These are phyloP conservation scores for Talaromyces borbonicus DNA, from an alignment of 495 filamentous ascomycete genomes.

Conservation along the genomic window DNA sequence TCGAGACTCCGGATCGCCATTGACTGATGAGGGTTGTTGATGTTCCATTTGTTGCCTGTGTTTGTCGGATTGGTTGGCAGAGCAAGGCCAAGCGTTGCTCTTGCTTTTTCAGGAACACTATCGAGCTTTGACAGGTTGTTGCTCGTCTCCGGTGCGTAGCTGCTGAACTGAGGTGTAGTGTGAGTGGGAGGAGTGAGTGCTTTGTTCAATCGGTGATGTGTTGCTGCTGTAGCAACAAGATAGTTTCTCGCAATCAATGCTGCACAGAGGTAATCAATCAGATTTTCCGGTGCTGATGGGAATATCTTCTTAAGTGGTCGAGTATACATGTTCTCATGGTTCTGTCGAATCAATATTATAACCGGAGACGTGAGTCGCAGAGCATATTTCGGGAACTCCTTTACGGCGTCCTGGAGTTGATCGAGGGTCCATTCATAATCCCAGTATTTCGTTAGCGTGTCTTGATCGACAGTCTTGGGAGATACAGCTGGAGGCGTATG, in stretches of 20 bases:
- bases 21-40: slow-evolving; percentile 22
- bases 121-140: slow-evolving; percentile 21
- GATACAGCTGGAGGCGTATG: slow-evolving; percentile 17
- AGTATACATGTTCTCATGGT: slow-evolving; percentile 26
- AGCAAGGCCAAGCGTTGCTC: slow-evolving; percentile 26
- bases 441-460: slow-evolving; percentile 27
- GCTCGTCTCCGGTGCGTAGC: slow-evolving; percentile 13
- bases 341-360: slow-evolving; percentile 31
- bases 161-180: neutral
- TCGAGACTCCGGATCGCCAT: slow-evolving; percentile 23
- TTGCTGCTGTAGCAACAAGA: slow-evolving; percentile 29
- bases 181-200: neutral
- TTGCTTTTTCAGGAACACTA: slow-evolving; percentile 28
- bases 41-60: slow-evolving; percentile 11
- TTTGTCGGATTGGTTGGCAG: slow-evolving; percentile 13
- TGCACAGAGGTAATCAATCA: slow-evolving; percentile 55
- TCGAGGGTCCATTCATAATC: slow-evolving; percentile 38
- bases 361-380: slow-evolving; percentile 37
- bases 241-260: slow-evolving; percentile 55
- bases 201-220: slow-evolving; percentile 14
- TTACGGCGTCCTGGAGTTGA: slow-evolving; percentile 34
- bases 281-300: slow-evolving; percentile 40
- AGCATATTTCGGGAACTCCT: slow-evolving; percentile 33
- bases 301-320: slow-evolving; percentile 50
- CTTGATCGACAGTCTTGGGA: slow-evolving; percentile 22